Conservation (phyloP, 139 green algal genomes). For the Chlamydomonas sp. region DNA sequence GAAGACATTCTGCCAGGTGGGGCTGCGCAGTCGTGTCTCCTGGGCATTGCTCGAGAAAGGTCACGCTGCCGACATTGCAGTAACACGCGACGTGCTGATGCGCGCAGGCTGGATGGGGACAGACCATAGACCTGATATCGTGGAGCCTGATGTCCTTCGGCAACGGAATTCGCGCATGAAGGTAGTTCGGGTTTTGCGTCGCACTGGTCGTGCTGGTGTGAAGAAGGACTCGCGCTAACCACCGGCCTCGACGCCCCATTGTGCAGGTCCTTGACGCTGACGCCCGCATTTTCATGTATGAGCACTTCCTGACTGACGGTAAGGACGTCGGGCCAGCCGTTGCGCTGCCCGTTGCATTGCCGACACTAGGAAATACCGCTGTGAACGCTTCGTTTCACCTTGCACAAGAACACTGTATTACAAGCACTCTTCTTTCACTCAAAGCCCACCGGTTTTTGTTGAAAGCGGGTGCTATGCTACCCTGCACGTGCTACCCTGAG, state of each 20-base stretch:
- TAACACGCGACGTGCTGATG: background rate
- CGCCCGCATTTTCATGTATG: slow-evolving; percentile 50
- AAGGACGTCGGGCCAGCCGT: background rate
- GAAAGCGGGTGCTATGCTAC: too few species aligned
- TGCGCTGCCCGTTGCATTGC: too few species aligned
- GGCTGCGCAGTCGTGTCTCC: background rate
- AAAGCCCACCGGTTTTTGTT: too few species aligned
- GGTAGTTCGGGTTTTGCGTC: background rate
- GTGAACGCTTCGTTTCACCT: too few species aligned
- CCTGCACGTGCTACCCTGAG: too few species aligned
- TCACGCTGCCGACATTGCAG: background rate
- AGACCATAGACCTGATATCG: slow-evolving; percentile 13
- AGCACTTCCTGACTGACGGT: slow-evolving; percentile 48
- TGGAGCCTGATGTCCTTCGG: slow-evolving; percentile 1
- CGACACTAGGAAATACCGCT: too few species aligned
- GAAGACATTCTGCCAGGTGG: slow-evolving; percentile 46
- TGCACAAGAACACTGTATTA: too few species aligned
- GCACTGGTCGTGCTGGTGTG: background rate
- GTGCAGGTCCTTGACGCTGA: slow-evolving; percentile 53
- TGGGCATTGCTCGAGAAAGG: background rate
- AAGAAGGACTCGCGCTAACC: background rate
- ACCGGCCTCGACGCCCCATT: background rate
- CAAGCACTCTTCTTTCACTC: too few species aligned
- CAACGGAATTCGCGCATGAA: slow-evolving; percentile 6
- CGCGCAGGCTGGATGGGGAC: slow-evolving; percentile 18